Conservation (phyloP, 164 flowering plant species). For the Tetracentron sinense region DNA sequence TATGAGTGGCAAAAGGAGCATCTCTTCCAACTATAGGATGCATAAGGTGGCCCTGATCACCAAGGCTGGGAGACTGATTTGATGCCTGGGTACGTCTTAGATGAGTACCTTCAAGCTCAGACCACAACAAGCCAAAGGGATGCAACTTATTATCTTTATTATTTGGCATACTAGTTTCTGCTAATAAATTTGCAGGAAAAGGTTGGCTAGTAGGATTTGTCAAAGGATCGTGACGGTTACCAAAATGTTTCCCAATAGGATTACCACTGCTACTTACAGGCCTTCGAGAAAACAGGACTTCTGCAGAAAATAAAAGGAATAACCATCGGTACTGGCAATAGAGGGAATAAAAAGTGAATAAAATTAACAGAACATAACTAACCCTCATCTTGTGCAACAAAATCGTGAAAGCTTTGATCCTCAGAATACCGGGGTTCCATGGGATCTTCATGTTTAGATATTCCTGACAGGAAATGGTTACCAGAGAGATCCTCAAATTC, state of each 20-base stretch:
- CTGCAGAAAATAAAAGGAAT: conserved; percentile 30
- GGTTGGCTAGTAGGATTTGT: conserved; percentile 22
- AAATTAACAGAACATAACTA: conserved; percentile 6
- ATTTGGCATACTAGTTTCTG: conserved; percentile 24
- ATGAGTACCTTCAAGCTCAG: conserved; percentile 63
- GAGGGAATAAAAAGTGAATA: background rate
- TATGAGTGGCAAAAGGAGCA: conserved; percentile 17
- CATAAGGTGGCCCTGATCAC: conserved; percentile 18
- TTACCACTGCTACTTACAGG: conserved; percentile 43
- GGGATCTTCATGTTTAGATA: conserved; percentile 30
- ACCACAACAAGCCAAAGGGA: conserved; percentile 75
- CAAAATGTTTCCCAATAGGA: conserved; percentile 26
- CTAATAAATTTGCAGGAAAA: conserved; percentile 28
- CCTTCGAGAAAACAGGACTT: conserved; percentile 56
- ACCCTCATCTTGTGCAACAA: conserved; percentile 66
- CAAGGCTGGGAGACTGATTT: conserved; percentile 29
- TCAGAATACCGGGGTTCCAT: conserved; percentile 31
- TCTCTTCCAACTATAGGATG: conserved; percentile 30
- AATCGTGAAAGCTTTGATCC: conserved; percentile 39
- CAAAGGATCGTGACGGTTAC: conserved; percentile 27
- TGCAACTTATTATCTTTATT: conserved; percentile 51
- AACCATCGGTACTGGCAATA: background rate
- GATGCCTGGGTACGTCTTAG: conserved; percentile 37
- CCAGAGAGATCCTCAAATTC: conserved; percentile 28
- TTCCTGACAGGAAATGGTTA: conserved; percentile 27